phyloP scores from a whole-genome alignment of 305 asterid species.

The Rubia balearica region DNA sequence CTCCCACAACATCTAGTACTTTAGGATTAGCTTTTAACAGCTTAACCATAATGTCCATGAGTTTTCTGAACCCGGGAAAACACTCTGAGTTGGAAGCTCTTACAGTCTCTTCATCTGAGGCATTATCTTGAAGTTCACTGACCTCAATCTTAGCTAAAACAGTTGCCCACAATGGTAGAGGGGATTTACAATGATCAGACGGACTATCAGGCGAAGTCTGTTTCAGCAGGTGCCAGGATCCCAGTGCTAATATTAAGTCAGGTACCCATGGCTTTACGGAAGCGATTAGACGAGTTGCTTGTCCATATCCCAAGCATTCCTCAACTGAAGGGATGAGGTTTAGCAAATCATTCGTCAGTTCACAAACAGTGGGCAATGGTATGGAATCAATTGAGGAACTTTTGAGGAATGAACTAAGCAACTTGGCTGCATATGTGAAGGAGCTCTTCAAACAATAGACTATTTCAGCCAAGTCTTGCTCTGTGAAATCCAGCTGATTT shows the following conservation, averaged over 20 bases:
- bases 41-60: constrained; percentile 39
- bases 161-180: constrained; percentile 53
- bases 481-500: constrained; percentile 40
- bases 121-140: constrained; percentile 33
- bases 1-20: constrained; percentile 66
- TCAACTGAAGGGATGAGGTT: constrained; percentile 58
- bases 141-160: constrained; percentile 59
- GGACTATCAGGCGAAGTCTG: constrained; percentile 26
- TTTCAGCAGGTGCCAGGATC: constrained; percentile 45
- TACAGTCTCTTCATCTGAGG: constrained; percentile 36
- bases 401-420: constrained; percentile 48
- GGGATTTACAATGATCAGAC: constrained; percentile 21
- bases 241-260: constrained; percentile 69
- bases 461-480: constrained; percentile 43
- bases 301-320: constrained; percentile 51
- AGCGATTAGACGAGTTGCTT: constrained; percentile 47
- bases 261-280: constrained; percentile 71
- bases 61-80: constrained; percentile 51
- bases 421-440: constrained; percentile 74
- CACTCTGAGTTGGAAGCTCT: constrained; percentile 21
- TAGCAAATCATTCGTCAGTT: constrained; percentile 51
- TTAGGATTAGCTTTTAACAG: constrained; percentile 34
- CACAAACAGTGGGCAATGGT: constrained; percentile 30
- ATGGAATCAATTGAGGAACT: constrained; percentile 31
- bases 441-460: constrained; percentile 60